phyloP scores from a whole-genome alignment of 1,139 yeast genomes.

The Lizanozyma gosingica region DNA sequence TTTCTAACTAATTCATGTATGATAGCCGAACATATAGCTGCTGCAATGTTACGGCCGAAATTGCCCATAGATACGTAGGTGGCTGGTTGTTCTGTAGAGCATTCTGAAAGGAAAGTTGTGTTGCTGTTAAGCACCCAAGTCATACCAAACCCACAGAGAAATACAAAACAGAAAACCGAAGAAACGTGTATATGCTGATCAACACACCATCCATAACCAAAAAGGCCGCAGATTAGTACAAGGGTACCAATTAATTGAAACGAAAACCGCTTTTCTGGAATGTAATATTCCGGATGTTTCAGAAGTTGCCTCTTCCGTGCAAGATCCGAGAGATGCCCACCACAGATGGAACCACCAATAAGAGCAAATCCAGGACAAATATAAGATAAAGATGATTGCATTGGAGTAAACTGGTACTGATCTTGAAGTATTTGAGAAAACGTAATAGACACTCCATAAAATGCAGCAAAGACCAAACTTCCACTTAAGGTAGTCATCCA shows the following conservation, averaged over 20 bases:
- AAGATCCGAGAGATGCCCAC: constrained; percentile 44
- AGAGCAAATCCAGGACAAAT: constrained; percentile 48
- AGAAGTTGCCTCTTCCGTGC: constrained; percentile 18
- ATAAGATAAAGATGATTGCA: constrained; percentile 38
- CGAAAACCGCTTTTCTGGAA: constrained; percentile 40
- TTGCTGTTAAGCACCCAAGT: constrained; percentile 53
- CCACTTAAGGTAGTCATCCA: constrained; percentile 39
- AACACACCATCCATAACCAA: constrained; percentile 50
- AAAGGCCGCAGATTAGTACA: constrained; percentile 35
- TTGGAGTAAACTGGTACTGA: constrained; percentile 25
- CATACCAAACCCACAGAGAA: constrained; percentile 45
- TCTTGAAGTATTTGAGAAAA: constrained; percentile 32
- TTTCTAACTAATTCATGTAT: constrained; percentile 27
- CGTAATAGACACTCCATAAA: constrained; percentile 47
- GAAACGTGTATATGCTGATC: constrained; percentile 34
- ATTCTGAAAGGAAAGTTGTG: constrained; percentile 49
- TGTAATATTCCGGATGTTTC: constrained; percentile 17
- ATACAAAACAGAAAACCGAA: constrained; percentile 34
- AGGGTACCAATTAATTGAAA: constrained; percentile 39
- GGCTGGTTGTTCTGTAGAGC: constrained; percentile 44
- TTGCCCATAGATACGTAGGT: constrained; percentile 50
- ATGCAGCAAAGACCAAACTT: constrained; percentile 46
- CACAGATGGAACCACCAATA: constrained; percentile 39
- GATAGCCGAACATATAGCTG: constrained; percentile 46
- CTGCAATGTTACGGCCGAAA: constrained; percentile 45